Conservation (phyloP, 441 rosid genomes). For the Pelargonium citronellum region DNA sequence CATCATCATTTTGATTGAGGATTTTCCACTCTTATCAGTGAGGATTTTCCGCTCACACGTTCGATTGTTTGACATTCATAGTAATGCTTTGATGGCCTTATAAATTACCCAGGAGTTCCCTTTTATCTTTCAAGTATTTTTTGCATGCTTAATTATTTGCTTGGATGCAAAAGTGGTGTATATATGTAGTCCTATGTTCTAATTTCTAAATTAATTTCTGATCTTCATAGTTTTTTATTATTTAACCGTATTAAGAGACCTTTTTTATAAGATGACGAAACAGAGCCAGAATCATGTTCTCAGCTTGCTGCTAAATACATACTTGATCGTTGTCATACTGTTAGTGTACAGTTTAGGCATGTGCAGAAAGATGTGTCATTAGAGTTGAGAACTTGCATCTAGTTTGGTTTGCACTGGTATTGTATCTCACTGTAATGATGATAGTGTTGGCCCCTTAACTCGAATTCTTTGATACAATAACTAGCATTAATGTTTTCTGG, state of each 20-base stretch:
- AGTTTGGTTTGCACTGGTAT: neutral
- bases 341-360: neutral
- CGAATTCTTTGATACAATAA: neutral
- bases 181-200: neutral
- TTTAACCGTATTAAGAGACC: neutral
- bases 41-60: neutral
- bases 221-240: neutral
- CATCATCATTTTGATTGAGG: slow-evolving; percentile 1
- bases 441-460: neutral
- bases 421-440: slow-evolving; percentile 1
- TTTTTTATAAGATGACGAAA: neutral
- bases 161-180: neutral
- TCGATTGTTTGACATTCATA: neutral
- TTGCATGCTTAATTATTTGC: neutral
- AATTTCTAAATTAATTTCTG: neutral
- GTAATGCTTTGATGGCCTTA: neutral
- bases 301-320: neutral
- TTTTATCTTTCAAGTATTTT: neutral
- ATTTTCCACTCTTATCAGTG: neutral
- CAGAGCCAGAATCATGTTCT: neutral
- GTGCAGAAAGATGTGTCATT: neutral
- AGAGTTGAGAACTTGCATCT: neutral
- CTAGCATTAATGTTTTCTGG: neutral
- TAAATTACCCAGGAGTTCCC: neutral
- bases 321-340: neutral